Evolutionary conservation across 768 basidiomycete species (phyloP), one percentile per base, ranked within the genome.

Genomic region (Leccinum boreale): DNA sequence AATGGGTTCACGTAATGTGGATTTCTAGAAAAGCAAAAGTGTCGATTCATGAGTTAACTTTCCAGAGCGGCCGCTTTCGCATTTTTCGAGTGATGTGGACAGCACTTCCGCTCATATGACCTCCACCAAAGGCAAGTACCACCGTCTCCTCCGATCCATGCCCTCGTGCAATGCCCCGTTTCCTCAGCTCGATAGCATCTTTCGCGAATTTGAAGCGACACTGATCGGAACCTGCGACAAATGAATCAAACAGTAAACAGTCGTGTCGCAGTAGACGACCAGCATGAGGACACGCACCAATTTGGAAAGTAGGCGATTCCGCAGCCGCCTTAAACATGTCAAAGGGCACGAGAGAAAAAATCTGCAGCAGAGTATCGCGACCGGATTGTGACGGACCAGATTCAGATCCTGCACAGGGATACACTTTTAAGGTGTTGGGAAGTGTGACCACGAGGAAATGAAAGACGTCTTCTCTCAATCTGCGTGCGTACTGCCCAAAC

Each of bases 201-300:
- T 94, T 95, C 4, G 92, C 92, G 74, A 95, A 95, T 67, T 88
- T 89, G 77, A 94, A 97, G 48, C 93, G 85, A 59, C 85, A 83
- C 70, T 94, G 92, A 74, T 91, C 90, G 57, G 89, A 83, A 21
- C 87, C 89, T 89, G 71, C 63, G 70, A 59, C 48, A 24, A 44
- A 67, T 55, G 54, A 53, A 58, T 56, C 60, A 67, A 56, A 28
- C 26, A 33, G 26, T 44, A 67, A 56, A 28, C 26, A 33, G 26
- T 44, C 45, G 23, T 50, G 48, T 61, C 48, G 52, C 28, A 29
- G 35, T 48, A 10, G 26, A 56, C n/a, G 33, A 47, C 56, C 57
- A 49, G 51, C 49, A 61, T 58, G 21, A 35, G 31, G 58, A 59
- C 58, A 70, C 78, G 57, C 60, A 90, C 91, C 91, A 60, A 93